Percentiles rank a stretch among this genome's conserved stretches.
Conservation (phyloP, 148 eudicot species). For the Chenopodium berlandieri region DNA sequence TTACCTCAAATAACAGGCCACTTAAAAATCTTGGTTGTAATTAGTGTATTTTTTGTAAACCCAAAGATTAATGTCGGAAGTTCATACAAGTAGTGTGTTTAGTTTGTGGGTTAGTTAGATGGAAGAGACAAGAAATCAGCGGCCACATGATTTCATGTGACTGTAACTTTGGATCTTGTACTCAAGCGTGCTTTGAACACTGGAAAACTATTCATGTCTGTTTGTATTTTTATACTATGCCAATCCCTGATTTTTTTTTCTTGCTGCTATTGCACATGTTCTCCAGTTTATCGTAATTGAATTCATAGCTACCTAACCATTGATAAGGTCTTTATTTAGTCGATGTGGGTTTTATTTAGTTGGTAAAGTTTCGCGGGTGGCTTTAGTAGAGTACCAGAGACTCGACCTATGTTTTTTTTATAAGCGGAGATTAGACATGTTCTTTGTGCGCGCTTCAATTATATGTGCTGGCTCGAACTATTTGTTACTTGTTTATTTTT, state of each 20-base stretch:
- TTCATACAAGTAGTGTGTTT: conserved; percentile 1
- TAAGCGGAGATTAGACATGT: no score
- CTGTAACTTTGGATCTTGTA: conserved; percentile 37
- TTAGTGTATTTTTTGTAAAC: background rate
- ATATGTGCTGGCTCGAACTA: no score
- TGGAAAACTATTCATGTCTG: conserved; percentile 1
- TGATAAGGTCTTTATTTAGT: background rate
- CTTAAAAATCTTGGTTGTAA: background rate
- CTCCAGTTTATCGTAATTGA: background rate
- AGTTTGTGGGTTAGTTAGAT: background rate
- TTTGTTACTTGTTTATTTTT: no score
- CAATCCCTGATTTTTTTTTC: background rate
- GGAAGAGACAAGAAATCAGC: conserved; percentile 23
- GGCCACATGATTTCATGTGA: conserved; percentile 42
- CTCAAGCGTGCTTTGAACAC: conserved; percentile 20
- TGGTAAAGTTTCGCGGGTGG: no score
- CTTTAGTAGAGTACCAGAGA: no score
- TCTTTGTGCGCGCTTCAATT: no score
- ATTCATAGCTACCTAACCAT: background rate
- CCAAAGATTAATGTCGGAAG: conserved; percentile 16
- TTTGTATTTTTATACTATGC: background rate
- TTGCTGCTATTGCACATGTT: background rate
- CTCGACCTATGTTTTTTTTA: no score
- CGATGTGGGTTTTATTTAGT: background rate
- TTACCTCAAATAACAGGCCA: background rate